Percentiles rank a stretch among this genome's conserved stretches.
Conservation (phyloP, 2,329 filamentous ascomycete genomes). For the Fusarium stilboides region DNA sequence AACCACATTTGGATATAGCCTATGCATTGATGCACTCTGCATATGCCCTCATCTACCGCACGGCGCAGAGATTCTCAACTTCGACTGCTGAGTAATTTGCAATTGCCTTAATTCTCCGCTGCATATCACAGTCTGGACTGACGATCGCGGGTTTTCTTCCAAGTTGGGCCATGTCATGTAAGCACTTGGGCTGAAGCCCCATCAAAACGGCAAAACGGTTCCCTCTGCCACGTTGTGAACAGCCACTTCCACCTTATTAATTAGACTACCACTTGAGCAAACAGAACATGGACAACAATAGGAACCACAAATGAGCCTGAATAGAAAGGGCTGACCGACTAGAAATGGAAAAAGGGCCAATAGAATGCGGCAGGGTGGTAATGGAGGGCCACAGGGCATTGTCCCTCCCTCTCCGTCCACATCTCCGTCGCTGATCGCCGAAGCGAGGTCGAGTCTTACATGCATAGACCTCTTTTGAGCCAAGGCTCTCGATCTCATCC, state of each 20-base stretch:
- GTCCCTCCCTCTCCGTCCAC: background rate
- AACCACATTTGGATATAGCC: background rate
- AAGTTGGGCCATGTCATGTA: conserved; percentile 27
- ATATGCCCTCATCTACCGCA: too few relatives aligned
- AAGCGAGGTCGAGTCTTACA: conserved; percentile 35
- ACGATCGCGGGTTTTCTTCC: conserved; percentile 26
- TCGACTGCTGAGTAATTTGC: too few relatives aligned
- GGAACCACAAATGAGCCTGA: conserved; percentile 13
- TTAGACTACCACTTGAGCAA: conserved; percentile 7
- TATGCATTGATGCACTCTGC: background rate
- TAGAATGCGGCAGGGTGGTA: background rate
- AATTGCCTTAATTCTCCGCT: conserved; percentile 7
- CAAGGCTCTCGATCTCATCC: conserved; percentile 26
- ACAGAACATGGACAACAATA: conserved; percentile 5
- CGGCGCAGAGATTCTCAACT: too few relatives aligned
- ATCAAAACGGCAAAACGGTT: conserved; percentile 24
- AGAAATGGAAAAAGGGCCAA: conserved; percentile 9
- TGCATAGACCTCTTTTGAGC: conserved; percentile 36
- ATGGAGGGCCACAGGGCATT: conserved; percentile 12
- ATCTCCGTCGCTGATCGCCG: conserved; percentile 15
- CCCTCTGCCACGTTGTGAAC: conserved; percentile 27
- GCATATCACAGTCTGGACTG: background rate
- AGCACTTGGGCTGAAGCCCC: conserved; percentile 34
- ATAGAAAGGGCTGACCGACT: background rate
- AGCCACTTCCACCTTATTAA: conserved; percentile 1